These are phyloP conservation scores for Zasmidium angulare DNA, from an alignment of 2,329 filamentous ascomycete species.

Conservation along the genomic window DNA sequence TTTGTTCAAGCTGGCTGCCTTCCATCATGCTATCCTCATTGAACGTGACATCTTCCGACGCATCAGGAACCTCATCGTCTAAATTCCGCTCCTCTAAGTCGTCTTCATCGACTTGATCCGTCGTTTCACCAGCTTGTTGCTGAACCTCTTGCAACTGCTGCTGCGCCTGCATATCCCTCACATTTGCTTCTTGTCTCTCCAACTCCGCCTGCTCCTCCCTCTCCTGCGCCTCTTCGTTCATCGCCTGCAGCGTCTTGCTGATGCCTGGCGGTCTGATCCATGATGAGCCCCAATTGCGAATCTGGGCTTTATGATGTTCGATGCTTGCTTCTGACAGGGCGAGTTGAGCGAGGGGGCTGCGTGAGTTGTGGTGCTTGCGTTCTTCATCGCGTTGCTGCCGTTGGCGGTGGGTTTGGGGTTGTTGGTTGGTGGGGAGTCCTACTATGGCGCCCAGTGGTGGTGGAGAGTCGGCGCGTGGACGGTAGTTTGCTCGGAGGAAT, in stretches of 20 bases:
- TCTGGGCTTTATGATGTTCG: conserved; percentile 73
- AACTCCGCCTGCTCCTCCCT: conserved; percentile 80
- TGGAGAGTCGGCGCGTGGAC: conserved; percentile 29
- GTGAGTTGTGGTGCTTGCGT: conserved; percentile 37
- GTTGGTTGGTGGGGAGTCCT: conserved; percentile 21
- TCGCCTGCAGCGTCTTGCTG: conserved; percentile 83
- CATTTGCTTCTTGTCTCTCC: conserved; percentile 66
- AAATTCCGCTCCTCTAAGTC: conserved; percentile 42
- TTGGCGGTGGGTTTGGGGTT: conserved; percentile 28
- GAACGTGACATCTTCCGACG: conserved; percentile 47
- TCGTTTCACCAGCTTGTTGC: conserved; percentile 34
- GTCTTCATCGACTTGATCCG: conserved; percentile 50
- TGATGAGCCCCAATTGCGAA: conserved; percentile 80
- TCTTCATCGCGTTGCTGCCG: conserved; percentile 35
- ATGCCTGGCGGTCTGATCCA: conserved; percentile 92
- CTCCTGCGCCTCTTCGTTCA: conserved; percentile 86
- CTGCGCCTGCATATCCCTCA: conserved; percentile 67
- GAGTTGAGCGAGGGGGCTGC: conserved; percentile 67
- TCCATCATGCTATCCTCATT: conserved; percentile 51
- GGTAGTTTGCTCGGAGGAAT: conserved; percentile 25
- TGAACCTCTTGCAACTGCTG: conserved; percentile 59
- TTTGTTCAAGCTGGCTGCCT: conserved; percentile 43
- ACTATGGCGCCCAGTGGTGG: conserved; percentile 14
- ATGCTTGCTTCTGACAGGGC: conserved; percentile 75
- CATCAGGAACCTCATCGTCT: conserved; percentile 69